phyloP scores from a whole-genome alignment of 2,329 filamentous ascomycete genomes.

The Cordyceps fumosorosea region DNA sequence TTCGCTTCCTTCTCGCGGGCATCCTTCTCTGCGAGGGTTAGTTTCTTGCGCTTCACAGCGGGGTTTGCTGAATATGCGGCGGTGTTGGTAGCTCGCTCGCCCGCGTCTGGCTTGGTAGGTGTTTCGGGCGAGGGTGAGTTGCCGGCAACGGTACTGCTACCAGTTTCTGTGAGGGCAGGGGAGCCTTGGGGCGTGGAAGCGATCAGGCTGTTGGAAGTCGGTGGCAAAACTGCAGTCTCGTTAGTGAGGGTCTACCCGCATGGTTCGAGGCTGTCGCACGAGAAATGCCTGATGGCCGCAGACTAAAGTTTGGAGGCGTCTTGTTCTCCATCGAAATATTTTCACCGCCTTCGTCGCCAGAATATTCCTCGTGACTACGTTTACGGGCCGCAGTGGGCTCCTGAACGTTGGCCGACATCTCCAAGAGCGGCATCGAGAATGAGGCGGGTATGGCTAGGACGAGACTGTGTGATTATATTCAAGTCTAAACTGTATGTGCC shows the following conservation, averaged over 20 bases:
- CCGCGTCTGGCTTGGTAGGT: slow-evolving; percentile 22
- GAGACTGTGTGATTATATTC: too few species aligned
- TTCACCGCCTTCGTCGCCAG: slow-evolving; percentile 25
- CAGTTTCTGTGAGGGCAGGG: slow-evolving; percentile 35
- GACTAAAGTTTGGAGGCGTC: slow-evolving; percentile 12
- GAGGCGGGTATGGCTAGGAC: not conserved
- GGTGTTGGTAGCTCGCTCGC: slow-evolving; percentile 17
- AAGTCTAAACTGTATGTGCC: not conserved
- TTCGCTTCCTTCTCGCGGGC: slow-evolving; percentile 32
- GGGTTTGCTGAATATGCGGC: slow-evolving; percentile 16
- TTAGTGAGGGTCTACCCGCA: not conserved
- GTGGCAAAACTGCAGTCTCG: slow-evolving; percentile 20
- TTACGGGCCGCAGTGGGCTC: slow-evolving; percentile 37
- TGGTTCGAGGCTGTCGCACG: slow-evolving; percentile 17
- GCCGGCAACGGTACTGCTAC: slow-evolving; percentile 33
- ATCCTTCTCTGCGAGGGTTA: slow-evolving; percentile 35
- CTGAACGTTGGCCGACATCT: slow-evolving; percentile 42
- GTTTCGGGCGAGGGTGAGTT: slow-evolving; percentile 30
- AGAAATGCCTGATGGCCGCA: slow-evolving; percentile 18
- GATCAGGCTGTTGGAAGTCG: slow-evolving; percentile 19
- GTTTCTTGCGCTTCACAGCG: slow-evolving; percentile 36
- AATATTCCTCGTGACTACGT: slow-evolving; percentile 40
- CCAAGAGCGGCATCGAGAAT: slow-evolving; percentile 39
- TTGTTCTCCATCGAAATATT: slow-evolving; percentile 19
- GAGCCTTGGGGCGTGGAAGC: slow-evolving; percentile 26